Evolutionary conservation across 768 basidiomycete genomes (phyloP).

Genomic region (Lactarius akahatsu): DNA sequence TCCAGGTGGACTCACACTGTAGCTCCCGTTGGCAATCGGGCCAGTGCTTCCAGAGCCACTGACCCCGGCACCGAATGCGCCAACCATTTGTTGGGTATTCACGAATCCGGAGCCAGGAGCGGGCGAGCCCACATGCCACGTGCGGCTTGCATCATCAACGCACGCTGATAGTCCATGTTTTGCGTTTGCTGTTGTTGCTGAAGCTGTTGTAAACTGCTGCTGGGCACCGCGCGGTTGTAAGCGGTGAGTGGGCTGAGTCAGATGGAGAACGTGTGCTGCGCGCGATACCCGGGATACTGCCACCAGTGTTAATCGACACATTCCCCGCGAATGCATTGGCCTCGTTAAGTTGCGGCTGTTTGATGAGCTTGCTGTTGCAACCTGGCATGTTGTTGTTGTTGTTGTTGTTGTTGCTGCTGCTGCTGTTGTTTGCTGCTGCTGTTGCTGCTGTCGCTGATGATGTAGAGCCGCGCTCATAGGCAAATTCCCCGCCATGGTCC

Average conservation of each 20-base stretch:
- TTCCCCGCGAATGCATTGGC: conserved; percentile 47
- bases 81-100: conserved; percentile 23
- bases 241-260: conserved; percentile 51
- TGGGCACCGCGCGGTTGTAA: conserved; percentile 38
- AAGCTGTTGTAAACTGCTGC: conserved; percentile 33
- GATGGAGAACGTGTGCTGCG: conserved; percentile 75
- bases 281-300: conserved; percentile 65
- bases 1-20: conserved; percentile 28
- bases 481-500: conserved; percentile 2
- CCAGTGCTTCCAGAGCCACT: conserved; percentile 2
- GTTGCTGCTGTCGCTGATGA: conserved; percentile 19
- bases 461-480: conserved; percentile 16
- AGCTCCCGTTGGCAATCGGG: conserved; percentile 21
- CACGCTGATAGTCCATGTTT: conserved; percentile 26
- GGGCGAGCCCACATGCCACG: conserved; percentile 11
- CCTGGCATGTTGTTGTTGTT: conserved; percentile 49
- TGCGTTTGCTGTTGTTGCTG: conserved; percentile 31
- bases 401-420: conserved; percentile 39
- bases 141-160: conserved; percentile 20
- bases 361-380: conserved; percentile 33
- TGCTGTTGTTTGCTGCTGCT: conserved; percentile 36
- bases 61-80: conserved; percentile 22
- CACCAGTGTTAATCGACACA: conserved; percentile 34
- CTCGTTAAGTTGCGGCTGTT: conserved; percentile 33
- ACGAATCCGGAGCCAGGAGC: conserved; percentile 22